phyloP scores from a whole-genome alignment of 2,329 filamentous ascomycete genomes.

The Xylaria sp. region DNA sequence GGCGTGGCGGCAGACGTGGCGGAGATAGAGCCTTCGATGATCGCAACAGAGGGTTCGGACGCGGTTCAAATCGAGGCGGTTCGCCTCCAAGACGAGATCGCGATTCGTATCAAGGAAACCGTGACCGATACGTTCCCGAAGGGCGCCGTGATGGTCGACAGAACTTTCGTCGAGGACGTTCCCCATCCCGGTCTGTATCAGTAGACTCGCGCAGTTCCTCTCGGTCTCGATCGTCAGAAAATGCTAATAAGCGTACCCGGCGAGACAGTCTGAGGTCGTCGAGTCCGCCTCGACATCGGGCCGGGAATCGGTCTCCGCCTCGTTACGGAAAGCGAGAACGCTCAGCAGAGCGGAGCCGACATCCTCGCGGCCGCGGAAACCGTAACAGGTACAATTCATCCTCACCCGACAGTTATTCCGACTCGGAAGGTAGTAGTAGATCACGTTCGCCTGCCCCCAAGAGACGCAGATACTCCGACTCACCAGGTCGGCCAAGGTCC shows the following conservation, averaged over 20 bases:
- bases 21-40: slow-evolving; percentile 47
- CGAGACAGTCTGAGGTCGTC: slow-evolving; percentile 27
- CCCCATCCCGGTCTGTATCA: slow-evolving; percentile 37
- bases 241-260: slow-evolving; percentile 23
- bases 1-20: slow-evolving; percentile 46
- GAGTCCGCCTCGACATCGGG: slow-evolving; percentile 26
- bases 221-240: slow-evolving; percentile 29
- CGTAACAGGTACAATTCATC: slow-evolving; percentile 30
- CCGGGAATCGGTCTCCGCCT: slow-evolving; percentile 26
- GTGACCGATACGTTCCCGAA: slow-evolving; percentile 48
- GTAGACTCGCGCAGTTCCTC: slow-evolving; percentile 34
- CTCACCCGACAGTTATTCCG: slow-evolving; percentile 26
- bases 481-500: slow-evolving; percentile 42
- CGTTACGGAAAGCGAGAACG: slow-evolving; percentile 31
- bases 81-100: slow-evolving; percentile 44
- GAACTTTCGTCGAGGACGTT: slow-evolving; percentile 39
- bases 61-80: slow-evolving; percentile 39
- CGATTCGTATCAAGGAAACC: slow-evolving; percentile 27
- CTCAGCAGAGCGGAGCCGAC: slow-evolving; percentile 26
- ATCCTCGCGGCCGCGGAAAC: slow-evolving; percentile 22
- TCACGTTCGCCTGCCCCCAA: slow-evolving; percentile 43
- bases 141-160: slow-evolving; percentile 40
- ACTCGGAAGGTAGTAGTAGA: slow-evolving; percentile 25
- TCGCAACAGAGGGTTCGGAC: slow-evolving; percentile 41
- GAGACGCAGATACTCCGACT: slow-evolving; percentile 46